Evolutionary conservation across 495 filamentous ascomycete genomes (phyloP).

Genomic region (Neurospora hispaniola): DNA sequence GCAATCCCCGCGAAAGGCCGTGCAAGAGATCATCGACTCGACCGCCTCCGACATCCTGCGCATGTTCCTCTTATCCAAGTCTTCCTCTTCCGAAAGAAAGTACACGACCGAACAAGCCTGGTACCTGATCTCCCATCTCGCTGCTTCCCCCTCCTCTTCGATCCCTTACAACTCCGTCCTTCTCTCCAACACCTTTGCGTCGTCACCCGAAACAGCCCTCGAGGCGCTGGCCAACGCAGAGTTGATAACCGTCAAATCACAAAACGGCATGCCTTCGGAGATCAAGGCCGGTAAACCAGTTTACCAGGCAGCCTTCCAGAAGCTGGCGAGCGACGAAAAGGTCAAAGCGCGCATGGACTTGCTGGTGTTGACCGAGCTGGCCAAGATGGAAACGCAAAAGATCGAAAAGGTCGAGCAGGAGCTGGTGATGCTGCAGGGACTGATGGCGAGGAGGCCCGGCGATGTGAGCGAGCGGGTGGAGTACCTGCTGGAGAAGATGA

Average conservation of each 20-base stretch:
- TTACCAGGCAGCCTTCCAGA: constrained; percentile 70
- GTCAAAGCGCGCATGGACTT: constrained; percentile 68
- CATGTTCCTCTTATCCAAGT: constrained; percentile 63
- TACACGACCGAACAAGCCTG: constrained; percentile 85
- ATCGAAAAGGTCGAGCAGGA: constrained; percentile 78
- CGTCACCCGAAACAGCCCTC: constrained; percentile 53
- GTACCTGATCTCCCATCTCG: constrained; percentile 69
- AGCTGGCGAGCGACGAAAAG: constrained; percentile 59
- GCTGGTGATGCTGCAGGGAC: constrained; percentile 47
- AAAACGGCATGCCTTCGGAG: constrained; percentile 61
- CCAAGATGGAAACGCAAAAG: constrained; percentile 57
- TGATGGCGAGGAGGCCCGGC: constrained; percentile 49
- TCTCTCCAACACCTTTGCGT: constrained; percentile 59
- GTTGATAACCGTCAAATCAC: constrained; percentile 66
- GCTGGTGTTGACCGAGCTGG: constrained; percentile 51
- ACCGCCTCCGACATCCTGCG: constrained; percentile 83
- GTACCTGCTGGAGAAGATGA: constrained; percentile 66
- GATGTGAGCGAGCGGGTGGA: constrained; percentile 50
- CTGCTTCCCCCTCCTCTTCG: constrained; percentile 12
- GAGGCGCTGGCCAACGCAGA: constrained; percentile 78
- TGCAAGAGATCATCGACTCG: constrained; percentile 80
- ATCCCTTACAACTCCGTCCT: constrained; percentile 77
- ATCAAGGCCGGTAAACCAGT: constrained; percentile 81
- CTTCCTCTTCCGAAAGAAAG: constrained; percentile 33
- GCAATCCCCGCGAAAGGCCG: constrained; percentile 74